These are phyloP conservation scores for Trametes versicolor DNA, from an alignment of 1,284 basidiomycete genomes.

Conservation along the genomic window DNA sequence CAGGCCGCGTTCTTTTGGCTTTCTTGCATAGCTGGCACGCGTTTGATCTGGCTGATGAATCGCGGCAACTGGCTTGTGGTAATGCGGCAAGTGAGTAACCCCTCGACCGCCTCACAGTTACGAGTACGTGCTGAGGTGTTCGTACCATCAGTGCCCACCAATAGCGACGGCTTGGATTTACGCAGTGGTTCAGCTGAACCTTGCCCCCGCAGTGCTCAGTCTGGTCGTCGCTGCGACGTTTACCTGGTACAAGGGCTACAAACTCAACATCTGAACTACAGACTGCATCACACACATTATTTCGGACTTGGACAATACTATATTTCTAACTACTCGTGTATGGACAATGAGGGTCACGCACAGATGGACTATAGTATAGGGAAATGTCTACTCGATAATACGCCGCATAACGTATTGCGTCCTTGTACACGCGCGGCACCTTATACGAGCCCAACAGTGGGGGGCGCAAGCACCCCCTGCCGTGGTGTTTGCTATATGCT, in stretches of 20 bases:
- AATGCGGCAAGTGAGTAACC: constrained; percentile 70
- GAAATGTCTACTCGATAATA: constrained; percentile 40
- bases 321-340: neutral
- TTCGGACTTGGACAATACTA: neutral
- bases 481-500: constrained; percentile 57
- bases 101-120: neutral
- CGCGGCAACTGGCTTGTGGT: constrained; percentile 70
- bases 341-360: neutral
- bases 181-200: constrained; percentile 69
- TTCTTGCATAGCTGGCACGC: constrained; percentile 63
- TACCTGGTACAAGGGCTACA: constrained; percentile 68
- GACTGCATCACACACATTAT: neutral
- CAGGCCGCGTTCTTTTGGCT: constrained; percentile 68
- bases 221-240: constrained; percentile 63
- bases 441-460: constrained; percentile 34
- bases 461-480: neutral
- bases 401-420: constrained; percentile 32
- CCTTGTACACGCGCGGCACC: constrained; percentile 38
- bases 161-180: constrained; percentile 82
- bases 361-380: neutral
- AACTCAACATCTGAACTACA: constrained; percentile 46
- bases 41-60: constrained; percentile 78
- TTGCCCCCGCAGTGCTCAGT: constrained; percentile 67
- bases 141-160: constrained; percentile 66
- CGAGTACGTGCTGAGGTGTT: neutral